Base-by-base conservation (phyloP, 805 yeast species). In the Starmera pachycereana region DNA sequence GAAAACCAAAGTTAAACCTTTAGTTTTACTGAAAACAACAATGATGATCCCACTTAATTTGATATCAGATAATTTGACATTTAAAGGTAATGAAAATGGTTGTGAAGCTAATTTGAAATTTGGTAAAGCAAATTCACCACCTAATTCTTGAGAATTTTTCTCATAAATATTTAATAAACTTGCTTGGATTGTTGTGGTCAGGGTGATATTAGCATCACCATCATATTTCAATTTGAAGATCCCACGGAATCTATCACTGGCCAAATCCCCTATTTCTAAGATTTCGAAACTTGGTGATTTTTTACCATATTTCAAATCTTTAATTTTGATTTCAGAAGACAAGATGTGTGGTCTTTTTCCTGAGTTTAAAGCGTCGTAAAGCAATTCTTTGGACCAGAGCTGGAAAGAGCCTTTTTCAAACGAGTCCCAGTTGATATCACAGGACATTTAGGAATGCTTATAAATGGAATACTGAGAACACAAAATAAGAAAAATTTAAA, bases 1-100 rank as follows among this genome's bases (percentile, higher is more conserved):
- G 62, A 87, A 87, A 28, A 87, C 96, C 33, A 87, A 64, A 0
- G 96, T 87, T 41, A 87, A 68, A 1, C 96, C 96, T 53, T 85
- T 85, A 4, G 82, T 69, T 51, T 83, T 80, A 27, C 82, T 76
- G 56, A 83, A 87, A 4, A 87, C 96, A 45, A 86, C 76, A 40
- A 87, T 81, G 19, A 89, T 87, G 43, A 88, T 87, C 2, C 95
- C 92, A 41, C 79, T 74, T 39, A 87, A 67, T 49, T 71, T 70
- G 45, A 87, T 79, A 41, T 82, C 79, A 33, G 87, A 74, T 40
- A 87, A 63, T 32, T 81, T 79, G 50, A 87, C 66, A 54, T 82
- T 84, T 48, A 87, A 67, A 5, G 96, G 96, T 38, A 87, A 74
- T 13, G 84, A 77, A 53, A 87, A 78, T 29, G 82, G 72, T 39